Evolutionary conservation across 495 filamentous ascomycete genomes (phyloP).

Genomic region (Ramalina intermedia): DNA sequence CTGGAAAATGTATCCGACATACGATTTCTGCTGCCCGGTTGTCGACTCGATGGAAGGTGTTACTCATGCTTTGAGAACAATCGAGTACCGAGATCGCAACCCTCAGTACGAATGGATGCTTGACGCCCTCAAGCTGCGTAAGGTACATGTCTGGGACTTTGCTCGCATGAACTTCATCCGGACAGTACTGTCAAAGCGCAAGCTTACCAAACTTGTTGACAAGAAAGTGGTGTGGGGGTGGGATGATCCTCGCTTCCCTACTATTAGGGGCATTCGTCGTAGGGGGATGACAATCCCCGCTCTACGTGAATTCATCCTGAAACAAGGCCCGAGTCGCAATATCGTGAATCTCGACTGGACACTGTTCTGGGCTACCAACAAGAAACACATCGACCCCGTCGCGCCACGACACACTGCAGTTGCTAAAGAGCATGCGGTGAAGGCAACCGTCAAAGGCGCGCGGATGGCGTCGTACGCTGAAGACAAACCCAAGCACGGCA

Average conservation of each 20-base stretch:
- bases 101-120: constrained; percentile 96
- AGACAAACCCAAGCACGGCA: constrained; percentile 72
- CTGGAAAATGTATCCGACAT: constrained; percentile 95
- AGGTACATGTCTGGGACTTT: constrained; percentile 96
- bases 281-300: constrained; percentile 87
- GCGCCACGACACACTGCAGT: constrained; percentile 76
- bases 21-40: constrained; percentile 86
- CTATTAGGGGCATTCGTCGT: constrained; percentile 72
- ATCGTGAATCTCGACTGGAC: constrained; percentile 86
- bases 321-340: constrained; percentile 80
- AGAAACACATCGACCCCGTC: constrained; percentile 86
- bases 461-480: constrained; percentile 48
- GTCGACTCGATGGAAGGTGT: constrained; percentile 85
- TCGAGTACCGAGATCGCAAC: constrained; percentile 95
- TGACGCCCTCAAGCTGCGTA: constrained; percentile 67
- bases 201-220: constrained; percentile 87
- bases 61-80: constrained; percentile 87
- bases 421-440: constrained; percentile 49
- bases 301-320: constrained; percentile 81
- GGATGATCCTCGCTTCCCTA: constrained; percentile 93
- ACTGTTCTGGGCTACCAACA: constrained; percentile 86
- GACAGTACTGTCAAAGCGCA: constrained; percentile 84
- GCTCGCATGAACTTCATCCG: constrained; percentile 90
- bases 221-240: constrained; percentile 76
- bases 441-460: constrained; percentile 52